phyloP scores from a whole-genome alignment of 208 protist genomes.

The Strigomonas culicis region DNA sequence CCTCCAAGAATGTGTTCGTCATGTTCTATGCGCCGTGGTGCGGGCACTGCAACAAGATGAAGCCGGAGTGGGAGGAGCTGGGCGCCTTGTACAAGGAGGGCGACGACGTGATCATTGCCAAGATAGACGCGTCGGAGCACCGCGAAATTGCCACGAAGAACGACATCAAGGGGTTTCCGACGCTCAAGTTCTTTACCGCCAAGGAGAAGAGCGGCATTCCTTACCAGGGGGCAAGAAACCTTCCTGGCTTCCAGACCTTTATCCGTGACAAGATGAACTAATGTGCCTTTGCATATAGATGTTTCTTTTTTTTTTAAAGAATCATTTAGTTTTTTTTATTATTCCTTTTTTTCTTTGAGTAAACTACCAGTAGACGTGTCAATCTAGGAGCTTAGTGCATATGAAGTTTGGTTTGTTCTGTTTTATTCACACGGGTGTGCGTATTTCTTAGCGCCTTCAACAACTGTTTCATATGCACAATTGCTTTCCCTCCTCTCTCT shows the following conservation, averaged over 20 bases:
- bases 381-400: too few species aligned
- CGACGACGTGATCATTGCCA: slow-evolving; percentile 68
- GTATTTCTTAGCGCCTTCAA: too few species aligned
- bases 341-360: neutral
- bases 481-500: neutral
- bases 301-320: too few species aligned
- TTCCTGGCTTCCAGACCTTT: neutral
- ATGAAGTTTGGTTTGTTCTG: too few species aligned
- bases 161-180: slow-evolving; percentile 80
- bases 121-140: slow-evolving; percentile 62
- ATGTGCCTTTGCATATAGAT: neutral
- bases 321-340: neutral
- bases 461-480: neutral
- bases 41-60: slow-evolving; percentile 94
- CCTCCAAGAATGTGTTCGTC: slow-evolving; percentile 92
- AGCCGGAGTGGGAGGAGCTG: slow-evolving; percentile 79
- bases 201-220: slow-evolving; percentile 19
- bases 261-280: slow-evolving; percentile 3
- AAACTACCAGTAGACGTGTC: too few species aligned
- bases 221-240: slow-evolving; percentile 1
- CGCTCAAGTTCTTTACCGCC: slow-evolving; percentile 87
- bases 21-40: slow-evolving; percentile 98
- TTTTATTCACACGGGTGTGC: neutral
- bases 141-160: slow-evolving; percentile 39
- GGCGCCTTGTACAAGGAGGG: slow-evolving; percentile 34